A percentile compares a stretch with the other conserved stretches of the same genome.
These are phyloP conservation scores for Tolypocladium pustulatum DNA, from an alignment of 2,329 filamentous ascomycete species.

Conservation along the genomic window DNA sequence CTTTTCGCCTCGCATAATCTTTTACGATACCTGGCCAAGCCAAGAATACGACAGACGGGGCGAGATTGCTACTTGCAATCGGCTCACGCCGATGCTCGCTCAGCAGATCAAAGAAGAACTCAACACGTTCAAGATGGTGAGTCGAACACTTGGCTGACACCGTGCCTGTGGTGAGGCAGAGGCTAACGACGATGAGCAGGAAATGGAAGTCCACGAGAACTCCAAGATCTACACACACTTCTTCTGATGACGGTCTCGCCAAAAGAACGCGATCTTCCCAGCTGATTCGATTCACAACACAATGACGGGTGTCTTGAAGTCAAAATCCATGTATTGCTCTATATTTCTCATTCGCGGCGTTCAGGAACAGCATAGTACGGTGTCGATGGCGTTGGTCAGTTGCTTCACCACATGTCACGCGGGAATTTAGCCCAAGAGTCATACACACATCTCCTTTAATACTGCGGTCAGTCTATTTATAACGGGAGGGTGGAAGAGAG, in stretches of 20 bases:
- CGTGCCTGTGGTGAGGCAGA: not conserved
- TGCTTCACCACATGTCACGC: conserved; percentile 24
- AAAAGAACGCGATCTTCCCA: conserved; percentile 10
- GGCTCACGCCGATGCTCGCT: conserved; percentile 88
- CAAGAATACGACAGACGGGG: conserved; percentile 93
- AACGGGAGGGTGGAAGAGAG: not conserved
- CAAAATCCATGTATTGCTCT: conserved; percentile 35
- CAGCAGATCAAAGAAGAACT: conserved; percentile 99
- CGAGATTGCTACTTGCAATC: conserved; percentile 95
- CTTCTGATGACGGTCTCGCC: conserved; percentile 58
- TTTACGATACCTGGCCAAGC: conserved; percentile 92
- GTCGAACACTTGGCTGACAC: conserved; percentile 1
- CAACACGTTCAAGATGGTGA: conserved; percentile 92
- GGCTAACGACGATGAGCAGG: conserved; percentile 46
- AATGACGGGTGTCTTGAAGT: conserved; percentile 12
- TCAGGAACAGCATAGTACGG: conserved; percentile 48
- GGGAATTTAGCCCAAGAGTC: conserved; percentile 24
- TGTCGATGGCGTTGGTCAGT: conserved; percentile 42
- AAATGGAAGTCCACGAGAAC: conserved; percentile 99
- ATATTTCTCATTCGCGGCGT: conserved; percentile 40
- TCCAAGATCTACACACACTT: conserved; percentile 99
- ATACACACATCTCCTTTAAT: conserved; percentile 28
- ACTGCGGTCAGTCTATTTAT: conserved; percentile 7
- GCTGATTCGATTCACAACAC: conserved; percentile 16
- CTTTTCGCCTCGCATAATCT: conserved; percentile 89